These are phyloP conservation scores for Hydrangea macrophylla DNA, from an alignment of 148 eudicot species.

Conservation along the genomic window DNA sequence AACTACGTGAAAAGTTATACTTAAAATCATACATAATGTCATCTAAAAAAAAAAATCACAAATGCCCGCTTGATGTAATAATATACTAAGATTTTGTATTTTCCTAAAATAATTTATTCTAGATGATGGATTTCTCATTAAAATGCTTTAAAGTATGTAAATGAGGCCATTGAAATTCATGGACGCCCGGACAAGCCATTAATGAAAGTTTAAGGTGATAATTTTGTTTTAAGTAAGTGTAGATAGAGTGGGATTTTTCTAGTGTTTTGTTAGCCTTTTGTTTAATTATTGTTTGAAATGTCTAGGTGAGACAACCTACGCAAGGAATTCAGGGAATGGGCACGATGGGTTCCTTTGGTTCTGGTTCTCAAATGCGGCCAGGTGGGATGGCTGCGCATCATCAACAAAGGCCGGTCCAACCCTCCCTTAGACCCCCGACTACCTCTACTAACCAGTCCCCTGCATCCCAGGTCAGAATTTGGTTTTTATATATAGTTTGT, in stretches of 20 bases:
- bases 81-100: no score
- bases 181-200: no score
- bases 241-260: not conserved
- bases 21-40: no score
- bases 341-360: conserved; percentile 42
- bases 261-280: conserved; percentile 1
- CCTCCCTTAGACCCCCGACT: conserved; percentile 56
- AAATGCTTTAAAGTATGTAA: no score
- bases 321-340: conserved; percentile 49
- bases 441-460: conserved; percentile 38
- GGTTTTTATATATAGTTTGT: not conserved
- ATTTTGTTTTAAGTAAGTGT: not conserved
- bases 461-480: conserved; percentile 47
- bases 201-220: not conserved
- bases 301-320: conserved; percentile 51
- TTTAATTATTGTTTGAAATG: conserved; percentile 10
- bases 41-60: no score
- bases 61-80: no score
- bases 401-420: conserved; percentile 63
- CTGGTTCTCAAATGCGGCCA: conserved; percentile 48
- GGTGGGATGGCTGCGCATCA: conserved; percentile 44
- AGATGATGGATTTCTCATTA: no score
- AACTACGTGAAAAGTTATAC: no score
- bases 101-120: no score
- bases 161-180: no score